Percentiles rank a stretch among this genome's conserved stretches.
These are phyloP conservation scores for Citrus mangshanensis DNA, from an alignment of 345 rosid species.

Conservation along the genomic window DNA sequence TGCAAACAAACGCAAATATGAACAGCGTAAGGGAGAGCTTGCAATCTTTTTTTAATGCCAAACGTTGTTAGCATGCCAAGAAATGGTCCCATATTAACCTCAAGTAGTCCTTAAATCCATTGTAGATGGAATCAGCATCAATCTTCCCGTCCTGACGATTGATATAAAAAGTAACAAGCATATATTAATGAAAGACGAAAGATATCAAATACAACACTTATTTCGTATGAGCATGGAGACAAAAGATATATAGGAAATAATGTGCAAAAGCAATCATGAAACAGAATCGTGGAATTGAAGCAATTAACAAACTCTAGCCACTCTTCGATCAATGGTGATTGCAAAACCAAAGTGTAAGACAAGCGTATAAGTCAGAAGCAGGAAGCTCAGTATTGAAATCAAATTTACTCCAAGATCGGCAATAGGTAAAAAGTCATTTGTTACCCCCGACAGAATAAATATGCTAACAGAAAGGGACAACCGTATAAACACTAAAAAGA, in stretches of 20 bases:
- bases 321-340: not conserved
- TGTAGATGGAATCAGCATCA: constrained; percentile 5
- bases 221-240: not conserved
- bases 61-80: not conserved
- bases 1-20: not conserved
- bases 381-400: not conserved
- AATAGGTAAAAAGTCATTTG: not conserved
- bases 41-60: not conserved
- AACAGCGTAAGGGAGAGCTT: not conserved
- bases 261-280: too few relatives aligned
- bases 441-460: too few relatives aligned
- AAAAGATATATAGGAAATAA: not conserved
- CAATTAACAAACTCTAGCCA: not conserved
- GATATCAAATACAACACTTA: not conserved
- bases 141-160: constrained; percentile 26
- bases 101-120: constrained; percentile 30
- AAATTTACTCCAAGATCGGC: not conserved
- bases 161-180: not conserved
- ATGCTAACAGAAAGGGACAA: not conserved
- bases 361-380: too few relatives aligned
- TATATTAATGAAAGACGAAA: not conserved
- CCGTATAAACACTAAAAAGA: not conserved
- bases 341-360: not conserved
- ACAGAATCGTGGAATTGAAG: too few relatives aligned
- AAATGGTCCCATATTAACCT: constrained; percentile 40